These are phyloP conservation scores for Yarrowia divulgata DNA, from an alignment of 805 yeast species.

Conservation along the genomic window DNA sequence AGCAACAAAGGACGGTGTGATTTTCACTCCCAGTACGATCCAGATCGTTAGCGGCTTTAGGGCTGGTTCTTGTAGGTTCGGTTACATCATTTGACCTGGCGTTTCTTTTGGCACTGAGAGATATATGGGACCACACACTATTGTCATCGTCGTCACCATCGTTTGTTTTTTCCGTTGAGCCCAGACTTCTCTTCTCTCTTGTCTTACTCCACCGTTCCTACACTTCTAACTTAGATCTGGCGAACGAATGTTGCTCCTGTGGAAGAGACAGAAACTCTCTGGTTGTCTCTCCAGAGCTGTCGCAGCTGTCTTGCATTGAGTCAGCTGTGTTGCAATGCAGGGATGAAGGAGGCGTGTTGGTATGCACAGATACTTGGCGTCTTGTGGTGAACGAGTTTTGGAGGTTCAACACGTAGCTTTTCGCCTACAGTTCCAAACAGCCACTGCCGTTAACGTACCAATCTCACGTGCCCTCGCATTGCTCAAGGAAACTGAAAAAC, in stretches of 20 bases:
- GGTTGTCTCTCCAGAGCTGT: neutral
- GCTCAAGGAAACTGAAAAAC: neutral
- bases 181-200: neutral
- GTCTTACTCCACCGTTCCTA: slow-evolving; percentile 23
- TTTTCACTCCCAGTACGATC: neutral
- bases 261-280: neutral
- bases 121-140: neutral
- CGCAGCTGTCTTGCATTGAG: neutral
- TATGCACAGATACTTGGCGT: neutral
- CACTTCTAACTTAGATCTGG: neutral
- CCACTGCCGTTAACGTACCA: neutral
- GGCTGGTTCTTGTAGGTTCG: too few relatives aligned
- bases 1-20: neutral
- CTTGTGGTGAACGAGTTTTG: neutral
- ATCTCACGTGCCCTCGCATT: neutral
- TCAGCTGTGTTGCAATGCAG: neutral
- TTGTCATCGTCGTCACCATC: neutral
- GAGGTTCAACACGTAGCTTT: too few relatives aligned
- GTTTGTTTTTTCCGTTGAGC: neutral
- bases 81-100: too few relatives aligned
- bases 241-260: slow-evolving; percentile 14
- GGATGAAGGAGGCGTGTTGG: neutral
- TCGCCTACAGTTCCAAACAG: neutral
- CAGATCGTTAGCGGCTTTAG: too few relatives aligned
- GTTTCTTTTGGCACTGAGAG: neutral